Percentiles rank a stretch among this genome's conserved stretches.
These are phyloP conservation scores for Canavalia gladiata DNA, from an alignment of 306 rosid species.

Conservation along the genomic window DNA sequence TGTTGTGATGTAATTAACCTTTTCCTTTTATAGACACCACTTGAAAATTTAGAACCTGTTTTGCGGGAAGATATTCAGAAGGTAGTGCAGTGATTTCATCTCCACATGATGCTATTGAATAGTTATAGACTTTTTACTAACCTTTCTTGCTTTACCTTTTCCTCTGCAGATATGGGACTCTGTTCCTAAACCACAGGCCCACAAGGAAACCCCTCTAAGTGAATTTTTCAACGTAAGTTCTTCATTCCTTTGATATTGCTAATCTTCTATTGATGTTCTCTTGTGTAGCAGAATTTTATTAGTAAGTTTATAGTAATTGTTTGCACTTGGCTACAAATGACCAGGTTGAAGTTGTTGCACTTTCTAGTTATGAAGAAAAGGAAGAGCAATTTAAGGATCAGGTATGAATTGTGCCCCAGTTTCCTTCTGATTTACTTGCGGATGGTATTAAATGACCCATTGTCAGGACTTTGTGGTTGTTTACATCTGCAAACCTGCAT, in stretches of 20 bases:
- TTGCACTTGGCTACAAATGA: conserved; percentile 55
- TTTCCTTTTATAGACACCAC: conserved; percentile 76
- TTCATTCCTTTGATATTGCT: conserved; percentile 38
- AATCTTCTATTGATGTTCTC: conserved; percentile 33
- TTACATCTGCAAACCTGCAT: conserved; percentile 32
- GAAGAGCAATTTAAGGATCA: conserved; percentile 95
- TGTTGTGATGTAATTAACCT: conserved; percentile 42
- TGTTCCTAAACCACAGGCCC: conserved; percentile 95
- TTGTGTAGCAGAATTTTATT: conserved; percentile 8
- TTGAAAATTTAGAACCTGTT: conserved; percentile 97
- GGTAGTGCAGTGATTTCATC: conserved; percentile 56
- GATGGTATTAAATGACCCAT: conserved; percentile 18
- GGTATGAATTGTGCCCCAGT: conserved; percentile 58
- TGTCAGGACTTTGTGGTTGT: conserved; percentile 27
- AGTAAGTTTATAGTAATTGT: conserved; percentile 35
- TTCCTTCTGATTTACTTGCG: conserved; percentile 39
- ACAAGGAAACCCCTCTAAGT: conserved; percentile 88
- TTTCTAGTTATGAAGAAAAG: conserved; percentile 97
- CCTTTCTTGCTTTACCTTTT: conserved; percentile 34
- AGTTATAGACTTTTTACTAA: conserved; percentile 13
- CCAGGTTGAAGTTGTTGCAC: conserved; percentile 98
- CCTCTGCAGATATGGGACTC: conserved; percentile 93
- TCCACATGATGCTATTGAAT: conserved; percentile 17
- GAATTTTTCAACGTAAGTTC: conserved; percentile 88
- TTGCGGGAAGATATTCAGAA: conserved; percentile 98